Conservation (phyloP, 2,329 filamentous ascomycete species). For the Ceratocystis ficicola region DNA sequence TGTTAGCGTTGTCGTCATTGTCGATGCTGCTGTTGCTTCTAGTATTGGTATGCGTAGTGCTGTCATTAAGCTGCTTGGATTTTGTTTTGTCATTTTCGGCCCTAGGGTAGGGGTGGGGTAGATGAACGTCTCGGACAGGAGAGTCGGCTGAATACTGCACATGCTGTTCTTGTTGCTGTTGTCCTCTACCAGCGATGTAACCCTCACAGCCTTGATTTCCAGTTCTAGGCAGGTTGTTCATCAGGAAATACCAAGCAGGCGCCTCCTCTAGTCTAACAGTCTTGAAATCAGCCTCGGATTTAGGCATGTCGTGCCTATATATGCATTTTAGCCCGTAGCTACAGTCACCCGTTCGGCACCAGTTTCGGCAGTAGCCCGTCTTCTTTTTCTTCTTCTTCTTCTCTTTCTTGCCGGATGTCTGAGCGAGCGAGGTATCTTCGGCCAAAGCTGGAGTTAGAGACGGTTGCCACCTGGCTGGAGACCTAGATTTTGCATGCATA, state of each 20-base stretch:
- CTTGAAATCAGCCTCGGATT: conserved; percentile 31
- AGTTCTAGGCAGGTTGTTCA: neutral
- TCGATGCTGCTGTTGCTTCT: neutral
- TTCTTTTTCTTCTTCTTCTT: conserved; percentile 7
- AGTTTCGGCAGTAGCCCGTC: conserved; percentile 34
- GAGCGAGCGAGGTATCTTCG: conserved; percentile 23
- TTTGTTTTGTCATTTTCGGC: no score
- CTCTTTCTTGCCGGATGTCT: no score
- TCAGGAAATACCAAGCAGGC: conserved; percentile 34
- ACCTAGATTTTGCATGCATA: neutral
- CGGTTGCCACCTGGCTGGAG: no score
- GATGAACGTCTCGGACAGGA: neutral
- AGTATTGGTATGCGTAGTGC: no score
- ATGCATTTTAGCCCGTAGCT: conserved; percentile 35
- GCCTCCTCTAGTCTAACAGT: conserved; percentile 34
- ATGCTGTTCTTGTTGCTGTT: neutral
- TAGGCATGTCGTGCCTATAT: conserved; percentile 39
- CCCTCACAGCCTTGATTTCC: neutral
- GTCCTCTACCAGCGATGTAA: neutral
- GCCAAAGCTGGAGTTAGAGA: neutral
- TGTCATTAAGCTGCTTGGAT: no score
- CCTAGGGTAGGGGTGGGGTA: neutral
- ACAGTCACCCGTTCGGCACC: conserved; percentile 39
- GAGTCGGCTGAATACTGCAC: neutral
- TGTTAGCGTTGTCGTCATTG: neutral